Percentiles rank a stretch among this genome's conserved stretches.
phyloP scores from a whole-genome alignment of 2,329 filamentous ascomycete species.

The Lachnellula arida region DNA sequence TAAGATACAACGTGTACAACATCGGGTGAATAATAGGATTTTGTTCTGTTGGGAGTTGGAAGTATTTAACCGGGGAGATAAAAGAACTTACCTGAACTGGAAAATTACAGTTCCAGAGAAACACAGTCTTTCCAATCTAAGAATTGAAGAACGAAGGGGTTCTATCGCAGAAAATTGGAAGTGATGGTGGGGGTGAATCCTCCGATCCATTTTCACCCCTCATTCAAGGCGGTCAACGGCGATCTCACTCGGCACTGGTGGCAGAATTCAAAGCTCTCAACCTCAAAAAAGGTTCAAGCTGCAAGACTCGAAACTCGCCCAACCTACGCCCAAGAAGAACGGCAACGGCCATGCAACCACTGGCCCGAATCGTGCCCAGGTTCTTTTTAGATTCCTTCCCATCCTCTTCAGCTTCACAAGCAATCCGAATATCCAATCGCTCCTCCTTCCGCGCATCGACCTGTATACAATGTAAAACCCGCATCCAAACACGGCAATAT shows the following conservation, averaged over 20 bases:
- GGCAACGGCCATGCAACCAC: constrained; percentile 32
- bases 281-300: constrained; percentile 12
- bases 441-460: constrained; percentile 30
- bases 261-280: constrained; percentile 5
- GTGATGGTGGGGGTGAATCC: constrained; percentile 9
- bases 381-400: constrained; percentile 26
- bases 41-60: neutral
- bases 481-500: constrained; percentile 33
- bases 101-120: neutral
- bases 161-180: neutral
- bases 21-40: neutral
- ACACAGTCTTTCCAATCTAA: neutral
- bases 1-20: neutral
- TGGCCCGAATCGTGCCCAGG: constrained; percentile 28
- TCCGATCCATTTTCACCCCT: constrained; percentile 1
- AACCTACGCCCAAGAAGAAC: constrained; percentile 12
- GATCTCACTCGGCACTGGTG: neutral
- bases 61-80: neutral
- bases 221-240: constrained; percentile 4
- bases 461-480: constrained; percentile 38
- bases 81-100: neutral
- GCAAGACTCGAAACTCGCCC: neutral
- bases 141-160: neutral
- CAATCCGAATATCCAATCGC: constrained; percentile 18
- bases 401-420: constrained; percentile 16